These are phyloP conservation scores for Saccharomycopsis fermentans DNA, from an alignment of 805 yeast genomes.

Conservation along the genomic window DNA sequence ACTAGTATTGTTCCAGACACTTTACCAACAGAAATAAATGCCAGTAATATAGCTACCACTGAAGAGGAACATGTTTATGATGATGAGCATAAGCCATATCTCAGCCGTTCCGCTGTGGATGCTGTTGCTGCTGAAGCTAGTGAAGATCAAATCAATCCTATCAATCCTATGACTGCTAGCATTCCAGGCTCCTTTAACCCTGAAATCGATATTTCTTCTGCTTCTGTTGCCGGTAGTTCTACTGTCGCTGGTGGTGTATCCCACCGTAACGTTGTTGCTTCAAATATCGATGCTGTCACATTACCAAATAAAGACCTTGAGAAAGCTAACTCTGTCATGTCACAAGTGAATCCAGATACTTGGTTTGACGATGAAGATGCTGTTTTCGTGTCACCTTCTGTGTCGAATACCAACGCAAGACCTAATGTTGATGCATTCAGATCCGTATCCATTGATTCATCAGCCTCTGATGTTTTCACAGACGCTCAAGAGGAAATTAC, in stretches of 20 bases:
- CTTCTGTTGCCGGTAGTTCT: neutral
- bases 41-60: no score
- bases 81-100: neutral
- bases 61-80: neutral
- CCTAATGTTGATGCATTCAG: neutral
- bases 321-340: neutral
- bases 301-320: neutral
- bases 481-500: constrained; percentile 17
- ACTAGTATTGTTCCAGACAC: neutral
- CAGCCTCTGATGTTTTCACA: constrained; percentile 10
- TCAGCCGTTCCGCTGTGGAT: neutral
- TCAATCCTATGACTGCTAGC: neutral
- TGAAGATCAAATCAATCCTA: neutral
- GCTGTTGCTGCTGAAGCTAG: constrained; percentile 2
- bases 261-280: neutral
- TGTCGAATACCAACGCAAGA: neutral
- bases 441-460: constrained; percentile 1
- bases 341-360: constrained; percentile 2
- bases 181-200: neutral
- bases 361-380: constrained; percentile 12
- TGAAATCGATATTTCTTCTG: neutral
- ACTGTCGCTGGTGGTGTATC: neutral
- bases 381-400: neutral
- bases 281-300: neutral
- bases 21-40: neutral